These are phyloP conservation scores for Citrullus mucosospermus DNA, from an alignment of 306 rosid species.

Conservation along the genomic window DNA sequence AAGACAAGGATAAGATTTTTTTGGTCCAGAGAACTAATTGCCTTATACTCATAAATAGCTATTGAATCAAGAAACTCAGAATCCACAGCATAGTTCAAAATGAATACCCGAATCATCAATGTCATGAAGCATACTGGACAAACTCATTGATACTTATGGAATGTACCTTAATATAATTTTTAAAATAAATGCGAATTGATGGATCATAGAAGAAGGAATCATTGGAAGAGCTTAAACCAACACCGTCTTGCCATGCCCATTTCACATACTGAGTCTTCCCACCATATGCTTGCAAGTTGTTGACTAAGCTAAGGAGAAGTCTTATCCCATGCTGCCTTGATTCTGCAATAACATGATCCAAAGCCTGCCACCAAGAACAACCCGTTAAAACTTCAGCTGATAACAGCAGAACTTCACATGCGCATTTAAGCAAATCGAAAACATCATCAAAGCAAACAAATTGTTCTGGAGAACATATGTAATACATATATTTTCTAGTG, in stretches of 20 bases:
- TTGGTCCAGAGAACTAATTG: neutral
- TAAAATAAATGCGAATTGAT: conserved; percentile 69
- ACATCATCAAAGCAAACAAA: neutral
- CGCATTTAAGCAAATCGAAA: neutral
- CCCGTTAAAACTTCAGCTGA: conserved; percentile 3
- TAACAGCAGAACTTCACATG: conserved; percentile 7
- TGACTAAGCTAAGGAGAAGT: conserved; percentile 84
- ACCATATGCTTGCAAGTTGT: conserved; percentile 85
- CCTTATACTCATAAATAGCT: neutral
- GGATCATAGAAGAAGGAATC: conserved; percentile 99
- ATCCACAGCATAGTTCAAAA: neutral
- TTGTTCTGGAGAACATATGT: conserved; percentile 5
- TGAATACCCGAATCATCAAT: neutral
- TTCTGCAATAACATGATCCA: conserved; percentile 90
- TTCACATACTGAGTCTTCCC: conserved; percentile 94
- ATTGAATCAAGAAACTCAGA: neutral
- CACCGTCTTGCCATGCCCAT: conserved; percentile 99
- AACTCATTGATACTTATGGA: neutral
- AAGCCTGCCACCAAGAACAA: conserved; percentile 47
- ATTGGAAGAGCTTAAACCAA: conserved; percentile 77
- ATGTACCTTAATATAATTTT: conserved; percentile 64
- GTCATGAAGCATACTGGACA: neutral
- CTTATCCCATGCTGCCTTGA: conserved; percentile 63
- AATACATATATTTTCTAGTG: neutral
- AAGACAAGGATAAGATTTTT: neutral